phyloP scores from a whole-genome alignment of 2,329 filamentous ascomycete genomes.

The Pestalotiopsis sp. region DNA sequence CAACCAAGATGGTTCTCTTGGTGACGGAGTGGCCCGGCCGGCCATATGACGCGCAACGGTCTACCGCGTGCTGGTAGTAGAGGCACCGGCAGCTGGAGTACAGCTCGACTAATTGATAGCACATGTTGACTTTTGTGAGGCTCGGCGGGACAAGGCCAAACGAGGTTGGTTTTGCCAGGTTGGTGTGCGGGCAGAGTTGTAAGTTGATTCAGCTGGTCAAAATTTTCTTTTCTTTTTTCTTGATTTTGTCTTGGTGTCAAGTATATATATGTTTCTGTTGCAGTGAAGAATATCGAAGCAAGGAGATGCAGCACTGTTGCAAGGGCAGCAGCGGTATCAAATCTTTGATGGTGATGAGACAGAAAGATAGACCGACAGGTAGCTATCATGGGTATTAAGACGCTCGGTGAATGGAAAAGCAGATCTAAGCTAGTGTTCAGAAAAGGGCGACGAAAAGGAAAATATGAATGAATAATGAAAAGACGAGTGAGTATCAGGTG shows the following conservation, averaged over 20 bases:
- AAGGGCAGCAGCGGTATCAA: not conserved
- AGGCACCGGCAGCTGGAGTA: constrained; percentile 87
- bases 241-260: not conserved
- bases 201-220: not conserved
- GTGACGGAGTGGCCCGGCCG: constrained; percentile 73
- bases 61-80: constrained; percentile 85
- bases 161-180: too few species aligned
- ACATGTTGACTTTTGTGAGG: constrained; percentile 63
- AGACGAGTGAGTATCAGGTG: constrained; percentile 11
- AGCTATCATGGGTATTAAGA: constrained; percentile 1
- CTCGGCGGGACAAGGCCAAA: not conserved
- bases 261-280: not conserved
- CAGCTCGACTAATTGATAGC: constrained; percentile 82
- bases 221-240: not conserved
- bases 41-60: constrained; percentile 77
- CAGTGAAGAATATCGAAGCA: constrained; percentile 1
- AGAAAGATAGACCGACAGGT: not conserved
- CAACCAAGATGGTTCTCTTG: constrained; percentile 78
- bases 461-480: not conserved
- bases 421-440: constrained; percentile 8
- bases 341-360: not conserved
- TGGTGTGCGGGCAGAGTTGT: not conserved
- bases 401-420: constrained; percentile 2
- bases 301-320: constrained; percentile 7
- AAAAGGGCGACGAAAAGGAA: constrained; percentile 12